Evolutionary conservation across 2,329 filamentous ascomycete species (phyloP).

Genomic region (Trichocomaceae sp.): DNA sequence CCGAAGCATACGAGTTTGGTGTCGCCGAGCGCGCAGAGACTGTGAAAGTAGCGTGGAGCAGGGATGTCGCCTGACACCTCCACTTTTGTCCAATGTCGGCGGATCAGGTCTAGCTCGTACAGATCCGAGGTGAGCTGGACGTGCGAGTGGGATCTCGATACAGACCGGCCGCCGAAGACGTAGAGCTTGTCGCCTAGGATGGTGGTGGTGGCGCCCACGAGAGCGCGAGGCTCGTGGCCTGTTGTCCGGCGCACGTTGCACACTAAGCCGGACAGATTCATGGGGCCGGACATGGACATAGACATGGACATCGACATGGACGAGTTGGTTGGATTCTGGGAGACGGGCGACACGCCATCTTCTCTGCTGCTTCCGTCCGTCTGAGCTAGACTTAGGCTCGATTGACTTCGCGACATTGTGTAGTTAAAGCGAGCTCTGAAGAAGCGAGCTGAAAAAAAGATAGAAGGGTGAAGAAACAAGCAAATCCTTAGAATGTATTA

Average conservation of each 20-base stretch:
- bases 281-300: constrained; percentile 37
- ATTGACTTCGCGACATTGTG: constrained; percentile 30
- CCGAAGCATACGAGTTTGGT: constrained; percentile 97
- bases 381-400: constrained; percentile 32
- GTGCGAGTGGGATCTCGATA: constrained; percentile 75
- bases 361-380: constrained; percentile 19
- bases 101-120: constrained; percentile 87
- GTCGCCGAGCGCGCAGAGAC: constrained; percentile 85
- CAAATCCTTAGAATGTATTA: no score
- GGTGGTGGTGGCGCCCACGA: constrained; percentile 92
- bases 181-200: constrained; percentile 93
- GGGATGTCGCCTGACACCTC: constrained; percentile 79
- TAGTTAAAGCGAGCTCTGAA: neutral
- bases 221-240: constrained; percentile 78
- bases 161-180: constrained; percentile 84
- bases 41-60: constrained; percentile 92
- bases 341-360: constrained; percentile 18
- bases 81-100: constrained; percentile 86
- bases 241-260: constrained; percentile 75
- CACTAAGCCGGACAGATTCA: constrained; percentile 59
- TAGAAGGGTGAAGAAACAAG: no score
- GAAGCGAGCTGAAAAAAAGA: no score
- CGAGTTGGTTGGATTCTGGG: constrained; percentile 22
- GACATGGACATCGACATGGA: constrained; percentile 41
- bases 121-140: constrained; percentile 83